Evolutionary conservation across 2,329 filamentous ascomycete species (phyloP).

Genomic region (Arthrobotrys conoides): DNA sequence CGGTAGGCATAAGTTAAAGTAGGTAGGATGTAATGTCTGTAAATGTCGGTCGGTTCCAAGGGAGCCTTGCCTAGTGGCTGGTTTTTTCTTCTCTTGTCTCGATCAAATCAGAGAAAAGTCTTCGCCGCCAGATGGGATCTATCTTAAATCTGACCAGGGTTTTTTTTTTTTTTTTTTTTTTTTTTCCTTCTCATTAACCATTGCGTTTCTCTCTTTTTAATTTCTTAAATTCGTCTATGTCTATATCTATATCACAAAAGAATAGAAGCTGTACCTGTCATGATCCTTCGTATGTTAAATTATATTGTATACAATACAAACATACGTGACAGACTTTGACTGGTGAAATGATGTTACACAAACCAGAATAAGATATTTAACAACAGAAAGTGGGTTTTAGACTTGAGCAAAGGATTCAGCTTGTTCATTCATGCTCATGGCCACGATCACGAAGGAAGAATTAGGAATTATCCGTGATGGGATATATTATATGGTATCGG

Average conservation of each 20-base stretch:
- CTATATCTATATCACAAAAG: no score
- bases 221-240: no score
- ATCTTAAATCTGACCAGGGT: slow-evolving; percentile 22
- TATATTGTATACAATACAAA: no score
- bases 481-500: no score
- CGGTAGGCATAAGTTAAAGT: background rate
- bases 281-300: background rate
- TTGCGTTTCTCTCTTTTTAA: background rate
- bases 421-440: background rate
- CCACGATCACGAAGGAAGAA: no score
- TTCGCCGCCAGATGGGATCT: slow-evolving; percentile 54
- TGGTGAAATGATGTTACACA: no score
- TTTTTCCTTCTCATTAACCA: no score
- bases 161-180: background rate
- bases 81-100: background rate
- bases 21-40: background rate
- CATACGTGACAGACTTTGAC: no score
- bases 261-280: no score
- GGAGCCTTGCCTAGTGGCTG: slow-evolving; percentile 60
- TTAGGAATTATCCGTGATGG: slow-evolving; percentile 6
- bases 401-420: no score
- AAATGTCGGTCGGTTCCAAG: slow-evolving; percentile 53
- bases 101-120: slow-evolving; percentile 23
- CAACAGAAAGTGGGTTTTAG: background rate
- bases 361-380: no score